Evolutionary conservation across 2,329 filamentous ascomycete species (phyloP), one percentile per base, ranked within the genome.

Genomic region (Colletotrichum sp.): DNA sequence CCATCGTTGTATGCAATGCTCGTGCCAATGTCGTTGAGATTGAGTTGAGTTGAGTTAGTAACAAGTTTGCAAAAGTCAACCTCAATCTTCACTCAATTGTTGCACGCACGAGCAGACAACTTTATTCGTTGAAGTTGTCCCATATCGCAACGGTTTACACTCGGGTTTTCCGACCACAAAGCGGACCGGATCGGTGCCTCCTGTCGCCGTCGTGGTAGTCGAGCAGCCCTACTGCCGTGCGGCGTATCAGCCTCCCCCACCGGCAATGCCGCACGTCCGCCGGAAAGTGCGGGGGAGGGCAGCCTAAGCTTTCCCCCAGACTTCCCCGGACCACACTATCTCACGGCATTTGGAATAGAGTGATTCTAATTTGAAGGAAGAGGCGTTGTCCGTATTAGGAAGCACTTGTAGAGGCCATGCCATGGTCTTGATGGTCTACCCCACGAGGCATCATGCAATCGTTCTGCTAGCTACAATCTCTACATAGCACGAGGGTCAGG

Each of bases 301-400:
- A 52, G 6, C 44, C 44, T 7, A 21, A 24, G 44, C 4, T 52
- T 52, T 52, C n/a, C 39, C 39, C 39, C 39, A 44, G 39, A 44
- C 39, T 44, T 44, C 39, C 18, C 39, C 39, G 5, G 36, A 39
- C 36, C 36, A 39, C 36, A 39, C 36, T 39, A 39, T 39, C 36
- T 52, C 12, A 52, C 10, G 44, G 44, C 44, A 52, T 52, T 52
- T 52, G 44, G 44, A 52, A 52, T 7, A 52, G 44, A 7, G 44
- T 21, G n/a, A 13, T 52, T 52, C n/a, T 21, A 6, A 21, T 13
- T 52, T 52, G 10, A 7, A 24, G 44, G 2, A 21, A 52, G 44
- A 52, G 6, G n/a, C n/a, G 12, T 0, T 13, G 12, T 21, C 1
- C 10, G 1, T 13, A 39, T 1, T 5, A 52, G n/a, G 1, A 0